Percentiles rank a stretch among this genome's conserved stretches.
These are phyloP conservation scores for Collybiopsis luxurians DNA, from an alignment of 768 basidiomycete genomes.

Conservation along the genomic window DNA sequence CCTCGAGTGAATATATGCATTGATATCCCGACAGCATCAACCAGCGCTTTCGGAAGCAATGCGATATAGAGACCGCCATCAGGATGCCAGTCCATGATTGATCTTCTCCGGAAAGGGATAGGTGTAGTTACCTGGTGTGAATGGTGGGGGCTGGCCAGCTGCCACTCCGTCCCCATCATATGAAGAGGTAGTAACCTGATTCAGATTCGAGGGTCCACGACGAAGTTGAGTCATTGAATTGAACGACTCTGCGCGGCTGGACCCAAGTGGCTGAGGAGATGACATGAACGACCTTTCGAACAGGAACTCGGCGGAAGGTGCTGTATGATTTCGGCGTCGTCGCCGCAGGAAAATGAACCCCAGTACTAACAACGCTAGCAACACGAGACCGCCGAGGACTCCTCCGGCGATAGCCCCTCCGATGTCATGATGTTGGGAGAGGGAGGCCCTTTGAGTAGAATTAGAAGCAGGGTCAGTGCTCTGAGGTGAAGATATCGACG, in stretches of 20 bases:
- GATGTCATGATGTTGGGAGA: conserved; percentile 5
- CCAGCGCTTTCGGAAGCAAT: too few species aligned
- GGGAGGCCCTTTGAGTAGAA: conserved; percentile 4
- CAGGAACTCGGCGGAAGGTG: conserved; percentile 62
- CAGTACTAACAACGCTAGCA: conserved; percentile 35
- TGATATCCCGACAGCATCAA: too few species aligned
- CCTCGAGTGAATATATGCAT: too few species aligned
- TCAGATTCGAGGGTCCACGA: neutral
- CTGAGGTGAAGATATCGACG: too few species aligned
- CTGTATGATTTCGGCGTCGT: conserved; percentile 37
- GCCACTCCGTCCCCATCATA: neutral
- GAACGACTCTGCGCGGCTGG: neutral
- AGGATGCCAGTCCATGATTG: neutral
- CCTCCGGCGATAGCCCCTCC: conserved; percentile 33
- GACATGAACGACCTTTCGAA: conserved; percentile 13
- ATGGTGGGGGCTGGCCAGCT: neutral
- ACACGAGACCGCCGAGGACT: conserved; percentile 55
- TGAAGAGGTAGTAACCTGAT: neutral
- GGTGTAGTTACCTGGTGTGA: neutral
- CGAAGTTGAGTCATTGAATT: neutral
- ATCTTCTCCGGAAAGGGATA: conserved; percentile 4
- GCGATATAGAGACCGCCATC: too few species aligned
- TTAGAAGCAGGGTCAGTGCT: neutral
- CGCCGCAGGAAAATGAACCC: conserved; percentile 38
- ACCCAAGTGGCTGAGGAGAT: neutral